Evolutionary conservation across 306 rosid species (phyloP).

Genomic region (Quercus aquifolioides): DNA sequence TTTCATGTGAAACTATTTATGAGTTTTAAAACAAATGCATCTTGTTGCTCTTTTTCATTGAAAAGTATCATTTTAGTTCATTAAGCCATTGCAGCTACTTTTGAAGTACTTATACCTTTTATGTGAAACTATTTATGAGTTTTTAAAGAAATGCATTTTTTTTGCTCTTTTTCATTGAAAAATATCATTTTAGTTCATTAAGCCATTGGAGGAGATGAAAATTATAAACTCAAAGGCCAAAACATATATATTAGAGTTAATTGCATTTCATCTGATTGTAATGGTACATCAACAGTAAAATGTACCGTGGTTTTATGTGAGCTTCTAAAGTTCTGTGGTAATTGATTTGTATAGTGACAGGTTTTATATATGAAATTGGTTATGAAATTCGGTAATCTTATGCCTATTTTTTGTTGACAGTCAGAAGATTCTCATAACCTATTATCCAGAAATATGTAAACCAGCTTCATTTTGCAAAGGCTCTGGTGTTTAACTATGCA

Average conservation of each 20-base stretch:
- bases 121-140: not conserved
- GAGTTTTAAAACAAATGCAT: not conserved
- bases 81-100: not conserved
- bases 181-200: not conserved
- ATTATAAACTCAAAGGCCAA: not conserved
- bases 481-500: not conserved
- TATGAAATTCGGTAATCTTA: not conserved
- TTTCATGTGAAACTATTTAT: not conserved
- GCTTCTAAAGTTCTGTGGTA: not conserved
- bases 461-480: not conserved
- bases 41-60: not conserved
- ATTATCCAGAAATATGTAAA: not conserved
- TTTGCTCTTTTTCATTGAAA: not conserved
- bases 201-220: not conserved
- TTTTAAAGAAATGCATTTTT: not conserved
- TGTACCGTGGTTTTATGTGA: not conserved
- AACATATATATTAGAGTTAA: not conserved
- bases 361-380: not conserved
- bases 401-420: not conserved
- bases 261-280: not conserved
- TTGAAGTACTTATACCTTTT: not conserved
- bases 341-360: not conserved
- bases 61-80: not conserved
- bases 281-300: not conserved
- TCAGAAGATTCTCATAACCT: not conserved